Evolutionary conservation across 345 rosid genomes (phyloP), one percentile per base, ranked within the genome.

Genomic region (Microthlaspi erraticum): DNA sequence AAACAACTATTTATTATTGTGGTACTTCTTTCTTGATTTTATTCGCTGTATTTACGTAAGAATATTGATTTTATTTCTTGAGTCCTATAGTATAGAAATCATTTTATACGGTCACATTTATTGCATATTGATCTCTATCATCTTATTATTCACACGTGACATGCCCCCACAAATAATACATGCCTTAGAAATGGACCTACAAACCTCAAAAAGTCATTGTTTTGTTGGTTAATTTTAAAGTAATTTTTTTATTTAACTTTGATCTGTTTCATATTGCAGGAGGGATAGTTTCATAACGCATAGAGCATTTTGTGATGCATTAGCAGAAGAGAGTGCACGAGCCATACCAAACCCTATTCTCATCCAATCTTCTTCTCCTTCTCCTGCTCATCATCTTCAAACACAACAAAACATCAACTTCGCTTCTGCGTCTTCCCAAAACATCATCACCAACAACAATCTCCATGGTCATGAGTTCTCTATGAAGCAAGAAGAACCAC

Each of bases 261-360:
- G 36, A 33, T 29, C 41, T 42, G 53, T 66, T 19, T 19, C 10
- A 56, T 49, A 7, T 2, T 34, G 77, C 85, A 88, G 95, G 82
- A 84, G 97, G 38, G 97, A 91, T 77, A 91, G 96, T 71, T 91
- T 91, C 78, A 86, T 91, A 78, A 88, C 97, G n/a, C 97, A 91
- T 71, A 81, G 91, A 71, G 96, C 97, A 20, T 88, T 91, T 64
- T 91, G 97, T 37, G 97, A 91, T 54, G 93, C 97, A n/a, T 56
- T 91, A 78, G 90, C 96, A 64, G 89, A 85, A 67, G 95, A 88
- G 53, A 85, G 83, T 73, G 87, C 88, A 12, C 82, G 88, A 70
- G 85, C 82, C 38, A 50, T 76, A 29, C 85, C 77, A 73, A 79
- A 64, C 46, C 76, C 83, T 29, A 81, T 73, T 59, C 39, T 29